Base-by-base conservation (phyloP, 257 asterid genomes). In the Anisodus tanguticus region DNA sequence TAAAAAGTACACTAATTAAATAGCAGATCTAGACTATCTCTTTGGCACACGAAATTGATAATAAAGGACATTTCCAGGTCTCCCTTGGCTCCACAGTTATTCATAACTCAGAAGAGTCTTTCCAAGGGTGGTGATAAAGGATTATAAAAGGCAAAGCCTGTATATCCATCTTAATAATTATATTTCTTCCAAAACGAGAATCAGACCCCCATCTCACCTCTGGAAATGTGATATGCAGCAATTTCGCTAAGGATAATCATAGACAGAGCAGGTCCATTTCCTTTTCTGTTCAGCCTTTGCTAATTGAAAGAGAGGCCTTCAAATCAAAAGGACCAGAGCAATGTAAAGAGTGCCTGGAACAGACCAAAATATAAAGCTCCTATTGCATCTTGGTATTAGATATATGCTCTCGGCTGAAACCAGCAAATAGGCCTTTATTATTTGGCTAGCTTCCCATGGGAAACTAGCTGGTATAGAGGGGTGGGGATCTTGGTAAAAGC, bases 1-100 rank as follows among this genome's bases (percentile, higher is more conserved):
- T 59, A 57, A 70, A 69, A 87, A 80, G 53, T 8, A 69, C 49
- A 80, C 41, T 4, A 77, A 84, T 72, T 66, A 71, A 80, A 84
- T 71, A 60, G 83, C 83, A 86, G 22, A 70, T n/a, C 15, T 22
- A 67, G 67, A 77, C 51, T 31, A 17, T 63, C 64, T 77, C 64
- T 77, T 26, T 7, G 47, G 43, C 63, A 77, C 47, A 77, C 22
- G 5, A 53, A 39, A 77, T 53, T 77, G 64, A 53, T 53, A 77
- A 77, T 51, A 77, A 53, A 53, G 10, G 62, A 26, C 49, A 77
- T 53, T 77, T 77, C 47, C 49, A 77, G 64, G 82, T 53, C 53
- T 53, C 64, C 63, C 64, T 53, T 53, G 64, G 82, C 45, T 54
- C 15, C 15, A 77, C 16, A 17, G 49, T 77, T 54, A 53, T 49